Conservation (phyloP, 805 yeast genomes). For the Yarrowia divulgata region DNA sequence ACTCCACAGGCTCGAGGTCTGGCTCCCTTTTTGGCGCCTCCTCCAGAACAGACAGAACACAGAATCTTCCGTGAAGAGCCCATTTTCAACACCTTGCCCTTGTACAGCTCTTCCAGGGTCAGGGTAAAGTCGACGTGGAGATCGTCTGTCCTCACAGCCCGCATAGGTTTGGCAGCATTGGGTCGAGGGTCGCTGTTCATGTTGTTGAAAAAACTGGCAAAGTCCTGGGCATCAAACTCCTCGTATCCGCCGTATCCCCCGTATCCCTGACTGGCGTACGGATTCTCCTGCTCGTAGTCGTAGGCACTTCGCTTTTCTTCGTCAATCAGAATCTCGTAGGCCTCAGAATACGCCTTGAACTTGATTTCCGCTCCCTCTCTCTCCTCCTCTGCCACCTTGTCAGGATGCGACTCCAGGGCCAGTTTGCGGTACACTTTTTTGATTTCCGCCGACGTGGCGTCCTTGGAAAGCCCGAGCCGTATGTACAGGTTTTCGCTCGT, state of each 20-base stretch:
- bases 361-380: conserved; percentile 74
- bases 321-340: conserved; percentile 83
- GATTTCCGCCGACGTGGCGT: conserved; percentile 75
- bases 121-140: conserved; percentile 71
- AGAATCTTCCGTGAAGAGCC: conserved; percentile 73
- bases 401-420: conserved; percentile 88
- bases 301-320: conserved; percentile 53
- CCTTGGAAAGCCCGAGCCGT: conserved; percentile 68
- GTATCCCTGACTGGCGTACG: conserved; percentile 50
- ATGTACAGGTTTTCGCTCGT: conserved; percentile 57
- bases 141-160: conserved; percentile 59
- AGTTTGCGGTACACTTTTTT: conserved; percentile 83
- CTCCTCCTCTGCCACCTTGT: conserved; percentile 74
- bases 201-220: conserved; percentile 57
- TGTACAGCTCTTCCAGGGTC: conserved; percentile 74
- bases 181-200: conserved; percentile 27
- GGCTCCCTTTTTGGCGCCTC: conserved; percentile 73
- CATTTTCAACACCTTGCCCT: conserved; percentile 80
- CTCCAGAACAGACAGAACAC: conserved; percentile 77
- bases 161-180: conserved; percentile 32
- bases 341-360: conserved; percentile 85
- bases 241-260: conserved; percentile 51
- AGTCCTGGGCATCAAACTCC: conserved; percentile 74
- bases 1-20: conserved; percentile 61
- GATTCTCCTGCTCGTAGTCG: conserved; percentile 49